Evolutionary conservation across 768 basidiomycete genomes (phyloP).

Genomic region (Auriscalpium microsporum): DNA sequence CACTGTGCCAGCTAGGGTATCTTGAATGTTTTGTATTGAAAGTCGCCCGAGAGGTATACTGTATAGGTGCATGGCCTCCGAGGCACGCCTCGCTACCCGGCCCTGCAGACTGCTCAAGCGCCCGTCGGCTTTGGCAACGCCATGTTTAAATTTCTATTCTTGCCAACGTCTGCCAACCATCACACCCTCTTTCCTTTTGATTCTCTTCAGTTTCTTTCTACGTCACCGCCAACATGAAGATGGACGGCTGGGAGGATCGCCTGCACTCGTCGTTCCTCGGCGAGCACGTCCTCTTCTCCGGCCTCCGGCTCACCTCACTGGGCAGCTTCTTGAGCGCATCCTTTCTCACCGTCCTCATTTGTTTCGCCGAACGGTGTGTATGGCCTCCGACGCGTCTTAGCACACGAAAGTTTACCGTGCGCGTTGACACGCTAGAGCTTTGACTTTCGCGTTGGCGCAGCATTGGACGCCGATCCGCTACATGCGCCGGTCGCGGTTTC

Average conservation of each 20-base stretch:
- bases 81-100: too few species aligned
- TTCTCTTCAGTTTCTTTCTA: neutral
- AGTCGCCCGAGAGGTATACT: too few species aligned
- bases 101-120: too few species aligned
- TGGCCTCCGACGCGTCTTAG: neutral
- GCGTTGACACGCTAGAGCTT: conserved; percentile 26
- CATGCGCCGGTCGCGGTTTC: conserved; percentile 33
- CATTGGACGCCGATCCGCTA: conserved; percentile 36
- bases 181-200: neutral
- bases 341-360: conserved; percentile 37
- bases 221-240: conserved; percentile 15
- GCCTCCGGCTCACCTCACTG: conserved; percentile 38
- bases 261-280: conserved; percentile 35
- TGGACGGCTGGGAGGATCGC: conserved; percentile 42
- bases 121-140: too few species aligned
- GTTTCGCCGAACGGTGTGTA: conserved; percentile 49
- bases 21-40: too few species aligned
- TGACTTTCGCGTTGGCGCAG: conserved; percentile 42
- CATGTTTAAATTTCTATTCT: neutral
- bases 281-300: conserved; percentile 37
- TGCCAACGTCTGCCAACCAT: neutral
- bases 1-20: too few species aligned
- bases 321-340: conserved; percentile 40
- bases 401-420: too few species aligned
- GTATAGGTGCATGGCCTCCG: too few species aligned